Conservation (phyloP, 2,329 filamentous ascomycete genomes). For the Tricladium varicosporioides region DNA sequence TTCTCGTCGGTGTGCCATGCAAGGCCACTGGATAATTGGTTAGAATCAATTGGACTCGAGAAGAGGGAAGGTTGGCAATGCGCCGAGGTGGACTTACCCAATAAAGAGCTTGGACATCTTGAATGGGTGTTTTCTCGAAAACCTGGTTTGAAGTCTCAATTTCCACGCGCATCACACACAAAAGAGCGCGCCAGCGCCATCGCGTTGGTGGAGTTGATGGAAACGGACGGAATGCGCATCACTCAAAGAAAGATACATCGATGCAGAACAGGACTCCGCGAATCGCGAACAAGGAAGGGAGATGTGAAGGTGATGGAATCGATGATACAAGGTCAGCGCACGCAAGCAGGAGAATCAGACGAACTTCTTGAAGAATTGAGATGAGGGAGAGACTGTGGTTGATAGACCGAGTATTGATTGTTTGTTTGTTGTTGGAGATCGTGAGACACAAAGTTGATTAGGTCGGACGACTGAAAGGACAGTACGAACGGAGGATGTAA, state of each 20-base stretch:
- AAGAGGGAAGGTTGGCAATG: constrained; percentile 3
- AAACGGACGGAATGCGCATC: constrained; percentile 32
- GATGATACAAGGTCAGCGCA: constrained; percentile 30
- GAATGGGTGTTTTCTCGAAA: constrained; percentile 34
- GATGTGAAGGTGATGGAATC: constrained; percentile 30
- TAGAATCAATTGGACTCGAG: constrained; percentile 5
- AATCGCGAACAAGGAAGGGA: constrained; percentile 31
- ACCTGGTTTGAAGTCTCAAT: constrained; percentile 39
- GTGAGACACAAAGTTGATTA: constrained; percentile 17
- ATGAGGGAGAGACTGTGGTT: constrained; percentile 15
- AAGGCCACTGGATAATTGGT: constrained; percentile 67
- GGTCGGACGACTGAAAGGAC: constrained; percentile 26
- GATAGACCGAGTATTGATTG: constrained; percentile 1
- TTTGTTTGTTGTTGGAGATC: constrained; percentile 11
- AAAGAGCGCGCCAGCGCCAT: constrained; percentile 32
- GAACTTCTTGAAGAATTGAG: constrained; percentile 34
- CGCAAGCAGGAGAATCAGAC: constrained; percentile 35
- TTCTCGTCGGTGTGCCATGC: constrained; percentile 96
- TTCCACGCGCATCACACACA: constrained; percentile 35
- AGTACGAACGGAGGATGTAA: constrained; percentile 25
- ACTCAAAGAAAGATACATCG: constrained; percentile 37
- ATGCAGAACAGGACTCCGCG: constrained; percentile 35
- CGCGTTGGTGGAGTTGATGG: constrained; percentile 30
- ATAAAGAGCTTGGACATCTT: constrained; percentile 93
- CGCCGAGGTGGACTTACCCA: constrained; percentile 60